Evolutionary conservation across 1,139 yeast species (phyloP), one percentile per base, ranked within the genome.

Genomic region (Debaryomyces robertsiae): DNA sequence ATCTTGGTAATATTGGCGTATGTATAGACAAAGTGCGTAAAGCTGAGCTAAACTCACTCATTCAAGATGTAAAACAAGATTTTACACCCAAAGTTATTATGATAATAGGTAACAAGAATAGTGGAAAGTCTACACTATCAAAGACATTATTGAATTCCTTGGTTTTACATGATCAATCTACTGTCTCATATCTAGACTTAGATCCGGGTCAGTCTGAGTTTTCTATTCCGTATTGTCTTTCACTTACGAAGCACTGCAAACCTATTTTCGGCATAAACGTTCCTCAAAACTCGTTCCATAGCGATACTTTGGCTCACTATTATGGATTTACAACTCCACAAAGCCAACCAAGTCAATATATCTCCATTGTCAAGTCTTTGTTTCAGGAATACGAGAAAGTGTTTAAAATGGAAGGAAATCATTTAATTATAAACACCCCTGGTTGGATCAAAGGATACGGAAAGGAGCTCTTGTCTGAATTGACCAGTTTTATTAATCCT

Each of bases 361-460:
- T 80, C 4, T 44, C 58, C 0, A 65, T 77, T 17, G 65, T 82
- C 1, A 57, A 62, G 22, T 62, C 69, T 7, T 59, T 91, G 15
- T 60, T 77, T 13, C 46, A 54, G 1, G 48, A 52, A 18, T 79
- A 69, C 44, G 25, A 40, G 15, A 47, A 49, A 31, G 43, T 50
- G 9, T 55, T 63, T 32, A 57, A 64, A 33, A 50, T 55, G 1
- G 46, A 48, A 14, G 67, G 69, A 33, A 63, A 73, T 16, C 72
- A 77, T 7, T 63, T 90, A 9, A 60, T 93, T 1, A 73, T 91
- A 3, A 91, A 91, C 52, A 81, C 94, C 0, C 95, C 97, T 0
- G 97, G 98, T 0, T 91, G 97, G 97, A 77, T 90, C 18, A 87
- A 86, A 60, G 98, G 98, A 0, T 81, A 81, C 45, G 98, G 98